Evolutionary conservation across 2,329 filamentous ascomycete genomes (phyloP).

Genomic region (Verticillium zaregamsianum): DNA sequence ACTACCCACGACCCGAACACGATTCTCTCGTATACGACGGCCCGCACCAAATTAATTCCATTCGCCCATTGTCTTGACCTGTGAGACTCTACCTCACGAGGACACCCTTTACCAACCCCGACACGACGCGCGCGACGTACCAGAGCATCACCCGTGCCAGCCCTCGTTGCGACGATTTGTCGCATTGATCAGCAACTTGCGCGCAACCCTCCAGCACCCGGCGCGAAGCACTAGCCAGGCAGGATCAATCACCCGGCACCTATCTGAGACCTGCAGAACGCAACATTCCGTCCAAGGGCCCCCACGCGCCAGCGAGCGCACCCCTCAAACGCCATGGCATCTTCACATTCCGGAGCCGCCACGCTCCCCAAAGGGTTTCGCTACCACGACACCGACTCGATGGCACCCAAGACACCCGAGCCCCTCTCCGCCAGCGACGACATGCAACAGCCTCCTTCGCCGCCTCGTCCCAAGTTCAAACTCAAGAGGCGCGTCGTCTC

Average conservation of each 20-base stretch:
- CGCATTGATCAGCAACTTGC: background rate
- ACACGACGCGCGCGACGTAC: background rate
- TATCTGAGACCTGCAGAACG: background rate
- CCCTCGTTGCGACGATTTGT: background rate
- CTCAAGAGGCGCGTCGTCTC: constrained; percentile 52
- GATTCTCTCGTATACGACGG: background rate
- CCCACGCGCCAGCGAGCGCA: constrained; percentile 14
- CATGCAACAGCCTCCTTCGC: constrained; percentile 35
- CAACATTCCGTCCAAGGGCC: constrained; percentile 3
- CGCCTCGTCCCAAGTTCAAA: constrained; percentile 49
- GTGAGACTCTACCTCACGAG: background rate
- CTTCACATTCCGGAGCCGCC: constrained; percentile 39
- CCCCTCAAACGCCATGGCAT: constrained; percentile 32
- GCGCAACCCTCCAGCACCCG: background rate
- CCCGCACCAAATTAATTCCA: background rate
- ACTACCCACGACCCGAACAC: background rate
- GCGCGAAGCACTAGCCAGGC: background rate
- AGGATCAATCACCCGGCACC: background rate
- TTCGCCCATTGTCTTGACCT: background rate
- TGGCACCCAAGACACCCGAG: constrained; percentile 48
- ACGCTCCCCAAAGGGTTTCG: constrained; percentile 40
- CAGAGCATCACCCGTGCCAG: background rate
- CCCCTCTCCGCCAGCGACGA: constrained; percentile 27
- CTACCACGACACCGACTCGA: constrained; percentile 25
- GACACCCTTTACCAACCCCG: background rate